Conservation (phyloP, 2,329 filamentous ascomycete species). For the Alternaria gaisen region DNA sequence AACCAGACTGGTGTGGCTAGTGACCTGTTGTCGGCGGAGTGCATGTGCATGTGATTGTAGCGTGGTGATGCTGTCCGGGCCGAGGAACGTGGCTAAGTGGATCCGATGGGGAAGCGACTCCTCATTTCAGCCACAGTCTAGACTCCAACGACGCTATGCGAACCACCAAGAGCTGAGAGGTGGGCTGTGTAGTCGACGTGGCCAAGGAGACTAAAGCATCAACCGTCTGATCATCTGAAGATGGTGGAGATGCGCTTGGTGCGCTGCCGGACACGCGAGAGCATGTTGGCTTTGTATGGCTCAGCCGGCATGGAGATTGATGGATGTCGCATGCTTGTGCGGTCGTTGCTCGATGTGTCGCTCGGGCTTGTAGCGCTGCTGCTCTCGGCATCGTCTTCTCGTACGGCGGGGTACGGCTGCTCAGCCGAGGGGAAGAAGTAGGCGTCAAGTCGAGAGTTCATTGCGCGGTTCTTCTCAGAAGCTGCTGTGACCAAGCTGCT, state of each 20-base stretch:
- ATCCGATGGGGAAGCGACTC: constrained; percentile 13
- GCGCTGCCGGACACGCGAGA: constrained; percentile 47
- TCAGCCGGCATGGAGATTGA: constrained; percentile 42
- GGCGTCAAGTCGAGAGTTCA: constrained; percentile 51
- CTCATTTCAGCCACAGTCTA: constrained; percentile 27
- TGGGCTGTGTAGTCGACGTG: constrained; percentile 32
- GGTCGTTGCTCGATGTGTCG: constrained; percentile 48
- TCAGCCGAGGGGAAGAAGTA: constrained; percentile 47
- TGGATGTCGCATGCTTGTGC: constrained; percentile 38
- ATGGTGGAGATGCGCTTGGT: constrained; percentile 50
- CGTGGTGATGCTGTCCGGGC: constrained; percentile 21
- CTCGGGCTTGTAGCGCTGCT: constrained; percentile 39
- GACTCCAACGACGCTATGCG: constrained; percentile 28
- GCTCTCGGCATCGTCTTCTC: constrained; percentile 44
- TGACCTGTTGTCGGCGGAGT: constrained; percentile 6
- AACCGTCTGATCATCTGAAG: constrained; percentile 43
- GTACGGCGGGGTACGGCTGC: constrained; percentile 38
- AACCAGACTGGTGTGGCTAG: constrained; percentile 10
- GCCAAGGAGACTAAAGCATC: constrained; percentile 3
- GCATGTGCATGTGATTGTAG: constrained; percentile 12
- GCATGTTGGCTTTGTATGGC: constrained; percentile 41
- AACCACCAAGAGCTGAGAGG: constrained; percentile 21
- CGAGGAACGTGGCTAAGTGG: constrained; percentile 25
- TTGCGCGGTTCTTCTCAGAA: constrained; percentile 52
- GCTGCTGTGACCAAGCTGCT: constrained; percentile 46